Evolutionary conservation across 148 eudicot genomes (phyloP).

Genomic region (Amaranthus cruentus): DNA sequence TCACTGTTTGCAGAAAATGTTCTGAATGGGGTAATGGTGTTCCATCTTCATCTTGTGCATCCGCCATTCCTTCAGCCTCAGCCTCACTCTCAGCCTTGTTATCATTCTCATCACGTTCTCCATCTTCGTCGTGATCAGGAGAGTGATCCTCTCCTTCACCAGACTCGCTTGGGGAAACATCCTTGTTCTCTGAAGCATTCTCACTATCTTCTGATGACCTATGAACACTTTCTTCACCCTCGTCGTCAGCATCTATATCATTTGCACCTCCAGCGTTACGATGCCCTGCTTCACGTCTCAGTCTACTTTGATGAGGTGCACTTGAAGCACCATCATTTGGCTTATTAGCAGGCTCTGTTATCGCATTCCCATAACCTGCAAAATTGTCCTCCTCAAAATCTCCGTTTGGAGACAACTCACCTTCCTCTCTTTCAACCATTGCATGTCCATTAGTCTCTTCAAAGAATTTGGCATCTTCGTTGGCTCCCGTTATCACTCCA

Average conservation of each 20-base stretch:
- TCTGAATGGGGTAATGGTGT: slow-evolving; percentile 38
- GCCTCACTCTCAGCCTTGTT: slow-evolving; percentile 80
- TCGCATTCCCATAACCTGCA: slow-evolving; percentile 42
- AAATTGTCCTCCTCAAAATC: slow-evolving; percentile 60
- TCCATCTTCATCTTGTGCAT: slow-evolving; percentile 58
- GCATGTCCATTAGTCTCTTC: slow-evolving; percentile 36
- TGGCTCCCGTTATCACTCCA: slow-evolving; percentile 33
- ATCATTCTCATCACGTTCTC: slow-evolving; percentile 41
- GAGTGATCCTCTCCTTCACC: slow-evolving; percentile 67
- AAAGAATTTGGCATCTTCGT: slow-evolving; percentile 23
- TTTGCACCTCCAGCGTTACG: slow-evolving; percentile 31
- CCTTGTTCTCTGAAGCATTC: slow-evolving; percentile 74
- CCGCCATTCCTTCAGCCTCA: slow-evolving; percentile 57
- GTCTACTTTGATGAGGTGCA: slow-evolving; percentile 30
- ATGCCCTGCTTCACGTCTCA: slow-evolving; percentile 24
- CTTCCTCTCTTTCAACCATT: slow-evolving; percentile 77
- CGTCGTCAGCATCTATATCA: slow-evolving; percentile 55
- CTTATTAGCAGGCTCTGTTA: slow-evolving; percentile 30
- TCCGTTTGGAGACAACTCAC: slow-evolving; percentile 69
- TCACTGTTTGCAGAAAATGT: slow-evolving; percentile 41
- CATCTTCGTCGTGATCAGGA: slow-evolving; percentile 55
- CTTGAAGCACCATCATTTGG: slow-evolving; percentile 30
- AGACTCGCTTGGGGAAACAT: slow-evolving; percentile 71
- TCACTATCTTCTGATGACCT: slow-evolving; percentile 65
- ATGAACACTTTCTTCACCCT: slow-evolving; percentile 59